Base-by-base conservation (phyloP, 2,329 filamentous ascomycete species). In the Byssothecium circinans region DNA sequence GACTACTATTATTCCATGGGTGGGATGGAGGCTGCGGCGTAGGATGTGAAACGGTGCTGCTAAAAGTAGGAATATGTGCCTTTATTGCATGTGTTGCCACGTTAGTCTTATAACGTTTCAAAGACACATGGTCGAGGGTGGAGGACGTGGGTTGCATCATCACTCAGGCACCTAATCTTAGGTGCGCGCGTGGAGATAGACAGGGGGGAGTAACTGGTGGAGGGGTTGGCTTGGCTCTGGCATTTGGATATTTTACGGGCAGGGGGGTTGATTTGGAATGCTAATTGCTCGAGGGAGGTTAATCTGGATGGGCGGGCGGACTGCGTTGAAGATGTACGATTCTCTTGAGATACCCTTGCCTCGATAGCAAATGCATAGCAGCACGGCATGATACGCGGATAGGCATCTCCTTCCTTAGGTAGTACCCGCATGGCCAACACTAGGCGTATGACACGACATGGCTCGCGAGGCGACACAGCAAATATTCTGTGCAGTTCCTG, bases 1-100 rank as follows among this genome's bases (percentile, higher is more conserved):
- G 87, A 96, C 69, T 99, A 95, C 70, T 96, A 87, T 74, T 97
- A 95, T 74, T 89, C 92, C 34, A 73, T 77, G 64, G 71, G 66
- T 41, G 65, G 65, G 2, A 62, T 70, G 59, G 58, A 68, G 25
- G 61, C 54, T 15, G 65, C 65, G 47, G 58, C 10, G 23, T 25
- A 25, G 6, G 23, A 10, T 39, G 36, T 18, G 19, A 39, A 6
- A 8, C 12, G 18, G 17, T 39, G 6, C 23, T 10, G 23, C 23
- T 25, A 10, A 25, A n/a, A 25, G 23, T 25, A 25, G 23, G 23
- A 25, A 25, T 25, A 10, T 25, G 23, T 10, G 6, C 6, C 10
- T 25, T 10, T 25, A 25, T 6, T 5, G 23, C n/a, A n/a, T n/a
- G 25, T 32, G 29, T 32, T 32, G 25, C n/a, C 11, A n/a, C 14